phyloP scores from a whole-genome alignment of 768 basidiomycete genomes.

The Termitomyces sp. region DNA sequence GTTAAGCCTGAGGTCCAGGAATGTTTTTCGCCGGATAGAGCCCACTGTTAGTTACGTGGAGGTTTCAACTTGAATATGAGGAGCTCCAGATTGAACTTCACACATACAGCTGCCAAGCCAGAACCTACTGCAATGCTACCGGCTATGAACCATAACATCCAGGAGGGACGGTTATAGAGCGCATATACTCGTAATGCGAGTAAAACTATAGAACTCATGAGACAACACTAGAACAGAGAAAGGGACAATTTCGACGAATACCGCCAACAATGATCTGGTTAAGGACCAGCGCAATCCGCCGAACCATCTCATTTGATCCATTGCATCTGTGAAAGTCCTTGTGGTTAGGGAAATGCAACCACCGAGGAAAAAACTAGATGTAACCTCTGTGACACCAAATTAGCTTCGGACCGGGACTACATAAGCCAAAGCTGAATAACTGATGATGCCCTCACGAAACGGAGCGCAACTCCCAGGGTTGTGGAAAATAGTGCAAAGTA shows the following conservation, averaged over 20 bases:
- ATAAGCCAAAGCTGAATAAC: too few relatives aligned
- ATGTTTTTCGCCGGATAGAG: too few relatives aligned
- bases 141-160: background rate
- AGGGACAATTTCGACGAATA: background rate
- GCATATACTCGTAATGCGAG: background rate
- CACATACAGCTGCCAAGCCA: background rate
- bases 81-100: too few relatives aligned
- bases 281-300: too few relatives aligned
- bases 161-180: background rate
- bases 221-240: background rate
- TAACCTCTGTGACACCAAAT: background rate
- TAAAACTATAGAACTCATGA: background rate
- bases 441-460: background rate
- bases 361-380: background rate
- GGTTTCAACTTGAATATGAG: background rate
- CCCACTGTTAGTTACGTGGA: too few relatives aligned
- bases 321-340: background rate
- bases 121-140: background rate
- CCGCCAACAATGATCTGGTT: background rate
- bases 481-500: constrained; percentile 3
- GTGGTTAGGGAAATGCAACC: too few relatives aligned
- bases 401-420: too few relatives aligned
- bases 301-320: too few relatives aligned
- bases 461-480: background rate
- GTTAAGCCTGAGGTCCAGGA: too few relatives aligned